These are phyloP conservation scores for Aciculosporium take DNA, from an alignment of 2,329 filamentous ascomycete genomes.

Conservation along the genomic window DNA sequence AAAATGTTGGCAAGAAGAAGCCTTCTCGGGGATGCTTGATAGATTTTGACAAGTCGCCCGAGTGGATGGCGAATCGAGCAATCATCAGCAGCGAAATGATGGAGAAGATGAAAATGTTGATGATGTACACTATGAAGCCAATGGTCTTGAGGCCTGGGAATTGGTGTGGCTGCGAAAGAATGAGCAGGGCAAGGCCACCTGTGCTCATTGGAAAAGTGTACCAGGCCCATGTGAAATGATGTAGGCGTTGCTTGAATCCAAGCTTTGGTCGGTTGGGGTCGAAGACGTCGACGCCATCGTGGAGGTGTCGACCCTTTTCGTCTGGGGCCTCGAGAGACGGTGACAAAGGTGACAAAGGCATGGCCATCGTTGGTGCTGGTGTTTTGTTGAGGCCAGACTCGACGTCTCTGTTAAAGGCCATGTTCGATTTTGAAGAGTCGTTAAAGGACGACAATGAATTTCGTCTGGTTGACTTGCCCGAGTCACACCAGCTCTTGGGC, in stretches of 20 bases:
- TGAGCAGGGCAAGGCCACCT: constrained; percentile 51
- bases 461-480: constrained; percentile 1
- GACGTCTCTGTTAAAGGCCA: background rate
- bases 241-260: constrained; percentile 29
- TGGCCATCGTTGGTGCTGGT: background rate
- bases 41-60: constrained; percentile 36
- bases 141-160: constrained; percentile 51
- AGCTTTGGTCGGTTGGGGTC: constrained; percentile 17
- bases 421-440: background rate
- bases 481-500: constrained; percentile 4
- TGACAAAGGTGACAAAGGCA: background rate
- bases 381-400: background rate
- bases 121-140: constrained; percentile 51
- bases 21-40: constrained; percentile 52
- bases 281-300: constrained; percentile 9
- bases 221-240: constrained; percentile 58
- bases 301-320: background rate
- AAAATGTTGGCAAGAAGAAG: constrained; percentile 60
- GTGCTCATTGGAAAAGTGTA: constrained; percentile 65
- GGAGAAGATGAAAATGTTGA: constrained; percentile 53
- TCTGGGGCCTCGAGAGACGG: constrained; percentile 2
- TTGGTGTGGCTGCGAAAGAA: constrained; percentile 46
- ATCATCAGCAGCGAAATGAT: constrained; percentile 38
- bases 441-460: constrained; percentile 1
- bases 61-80: constrained; percentile 47